These are phyloP conservation scores for Parafenestella ontariensis DNA, from an alignment of 2,329 filamentous ascomycete species.

Conservation along the genomic window DNA sequence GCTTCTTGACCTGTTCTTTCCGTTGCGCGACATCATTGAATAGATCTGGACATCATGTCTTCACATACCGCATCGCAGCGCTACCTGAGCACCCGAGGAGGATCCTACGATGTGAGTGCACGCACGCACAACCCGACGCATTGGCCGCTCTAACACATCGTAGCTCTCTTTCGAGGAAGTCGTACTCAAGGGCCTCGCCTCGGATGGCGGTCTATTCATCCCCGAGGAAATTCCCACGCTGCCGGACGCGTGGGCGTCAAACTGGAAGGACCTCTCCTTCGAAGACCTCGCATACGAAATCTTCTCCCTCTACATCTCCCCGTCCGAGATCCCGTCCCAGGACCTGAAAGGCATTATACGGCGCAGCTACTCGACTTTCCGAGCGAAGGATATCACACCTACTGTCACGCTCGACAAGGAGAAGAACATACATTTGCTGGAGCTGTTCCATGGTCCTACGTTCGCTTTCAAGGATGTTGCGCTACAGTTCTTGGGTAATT, in stretches of 20 bases:
- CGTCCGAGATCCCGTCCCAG: constrained; percentile 77
- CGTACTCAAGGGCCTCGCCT: constrained; percentile 85
- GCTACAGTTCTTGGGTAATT: constrained; percentile 92
- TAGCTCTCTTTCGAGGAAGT: constrained; percentile 90
- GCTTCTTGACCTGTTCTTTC: constrained; percentile 5
- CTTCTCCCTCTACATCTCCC: constrained; percentile 85
- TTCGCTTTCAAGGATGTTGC: constrained; percentile 94
- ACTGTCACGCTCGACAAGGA: constrained; percentile 75
- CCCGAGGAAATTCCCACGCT: constrained; percentile 79
- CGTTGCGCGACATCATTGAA: constrained; percentile 7
- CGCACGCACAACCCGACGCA: constrained; percentile 2
- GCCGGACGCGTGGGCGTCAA: constrained; percentile 67
- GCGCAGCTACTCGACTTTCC: constrained; percentile 89
- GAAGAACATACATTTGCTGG: constrained; percentile 81
- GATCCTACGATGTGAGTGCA: constrained; percentile 64
- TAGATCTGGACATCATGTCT: constrained; percentile 41
- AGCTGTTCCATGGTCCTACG: constrained; percentile 95
- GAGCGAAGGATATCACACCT: constrained; percentile 78
- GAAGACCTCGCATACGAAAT: constrained; percentile 83
- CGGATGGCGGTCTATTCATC: constrained; percentile 88
- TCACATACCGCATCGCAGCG: constrained; percentile 63
- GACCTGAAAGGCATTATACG: constrained; percentile 86
- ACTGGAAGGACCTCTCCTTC: constrained; percentile 81
- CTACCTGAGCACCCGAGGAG: constrained; percentile 69
- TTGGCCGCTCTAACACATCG: constrained; percentile 20